phyloP scores from a whole-genome alignment of 495 filamentous ascomycete species.

The Pseudevernia furfuracea region DNA sequence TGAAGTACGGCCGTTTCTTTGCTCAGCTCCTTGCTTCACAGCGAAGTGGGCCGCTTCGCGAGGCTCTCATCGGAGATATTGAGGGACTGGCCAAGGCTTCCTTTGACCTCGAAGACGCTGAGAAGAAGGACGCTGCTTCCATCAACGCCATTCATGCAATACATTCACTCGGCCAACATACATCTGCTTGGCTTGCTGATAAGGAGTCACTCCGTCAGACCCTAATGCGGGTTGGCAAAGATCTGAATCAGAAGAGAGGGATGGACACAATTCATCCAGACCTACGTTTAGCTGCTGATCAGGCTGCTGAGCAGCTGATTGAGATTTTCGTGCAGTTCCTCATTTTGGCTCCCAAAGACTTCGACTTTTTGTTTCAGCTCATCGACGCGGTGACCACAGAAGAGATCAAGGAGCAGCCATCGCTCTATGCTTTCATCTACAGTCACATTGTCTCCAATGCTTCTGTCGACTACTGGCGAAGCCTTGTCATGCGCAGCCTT shows the following conservation, averaged over 20 bases:
- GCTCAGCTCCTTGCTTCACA: constrained; percentile 78
- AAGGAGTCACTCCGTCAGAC: constrained; percentile 63
- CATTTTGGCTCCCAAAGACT: constrained; percentile 61
- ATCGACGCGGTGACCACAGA: constrained; percentile 78
- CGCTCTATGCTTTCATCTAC: constrained; percentile 77
- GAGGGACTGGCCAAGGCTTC: constrained; percentile 59
- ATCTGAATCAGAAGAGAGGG: constrained; percentile 63
- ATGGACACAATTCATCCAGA: constrained; percentile 52
- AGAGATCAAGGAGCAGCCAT: constrained; percentile 68
- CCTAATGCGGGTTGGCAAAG: constrained; percentile 60
- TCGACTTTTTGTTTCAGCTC: constrained; percentile 82
- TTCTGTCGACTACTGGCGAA: constrained; percentile 82
- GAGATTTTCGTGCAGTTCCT: constrained; percentile 74
- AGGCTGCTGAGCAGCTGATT: constrained; percentile 85
- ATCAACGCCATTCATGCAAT: constrained; percentile 85
- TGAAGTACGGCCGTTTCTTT: constrained; percentile 87
- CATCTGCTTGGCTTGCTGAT: constrained; percentile 66
- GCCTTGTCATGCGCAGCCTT: constrained; percentile 74
- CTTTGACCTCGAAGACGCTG: constrained; percentile 48
- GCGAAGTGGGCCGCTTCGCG: constrained; percentile 64
- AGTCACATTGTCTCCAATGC: constrained; percentile 71
- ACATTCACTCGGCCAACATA: constrained; percentile 56
- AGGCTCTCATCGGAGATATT: constrained; percentile 64
- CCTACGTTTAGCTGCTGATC: constrained; percentile 78
- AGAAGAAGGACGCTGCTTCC: constrained; percentile 61